Conservation (phyloP, 108 stramenopile species). For the Bacterosira constricta region DNA sequence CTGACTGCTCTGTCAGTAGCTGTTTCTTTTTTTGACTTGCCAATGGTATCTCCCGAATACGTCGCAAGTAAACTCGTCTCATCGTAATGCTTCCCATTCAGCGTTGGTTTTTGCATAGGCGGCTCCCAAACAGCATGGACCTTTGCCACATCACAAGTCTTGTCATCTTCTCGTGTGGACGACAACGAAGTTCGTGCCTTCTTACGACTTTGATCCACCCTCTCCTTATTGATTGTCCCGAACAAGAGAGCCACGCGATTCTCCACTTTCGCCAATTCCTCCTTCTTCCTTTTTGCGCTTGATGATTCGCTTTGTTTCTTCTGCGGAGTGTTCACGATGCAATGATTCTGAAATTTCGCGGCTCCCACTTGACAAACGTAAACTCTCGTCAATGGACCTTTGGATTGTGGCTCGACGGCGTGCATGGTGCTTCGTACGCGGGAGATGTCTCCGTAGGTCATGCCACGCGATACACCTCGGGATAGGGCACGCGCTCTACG, state of each 20-base stretch:
- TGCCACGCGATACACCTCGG: constrained; percentile 41
- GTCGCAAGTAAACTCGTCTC: constrained; percentile 27
- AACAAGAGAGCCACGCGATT: constrained; percentile 70
- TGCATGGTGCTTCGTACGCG: constrained; percentile 68
- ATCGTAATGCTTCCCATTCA: constrained; percentile 39
- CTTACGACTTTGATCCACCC: constrained; percentile 54
- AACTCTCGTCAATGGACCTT: constrained; percentile 65
- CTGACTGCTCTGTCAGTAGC: constrained; percentile 46
- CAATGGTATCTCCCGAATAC: not conserved
- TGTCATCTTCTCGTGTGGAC: constrained; percentile 53
- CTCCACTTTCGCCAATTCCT: constrained; percentile 24
- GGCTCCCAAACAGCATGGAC: constrained; percentile 87
- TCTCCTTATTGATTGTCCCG: constrained; percentile 76
- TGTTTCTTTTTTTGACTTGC: constrained; percentile 24
- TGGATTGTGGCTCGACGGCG: constrained; percentile 72
- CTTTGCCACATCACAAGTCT: constrained; percentile 82
- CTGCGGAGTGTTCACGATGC: constrained; percentile 37
- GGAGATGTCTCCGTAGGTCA: constrained; percentile 72
- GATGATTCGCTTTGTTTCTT: too few relatives aligned
- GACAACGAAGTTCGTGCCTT: constrained; percentile 77
- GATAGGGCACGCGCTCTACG: constrained; percentile 54
- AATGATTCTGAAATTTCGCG: constrained; percentile 73
- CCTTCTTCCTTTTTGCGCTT: constrained; percentile 14
- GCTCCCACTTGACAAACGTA: constrained; percentile 80
- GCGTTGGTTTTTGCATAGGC: constrained; percentile 43